Base-by-base conservation (phyloP, 2,329 filamentous ascomycete species). In the Fusarium ramigenum region DNA sequence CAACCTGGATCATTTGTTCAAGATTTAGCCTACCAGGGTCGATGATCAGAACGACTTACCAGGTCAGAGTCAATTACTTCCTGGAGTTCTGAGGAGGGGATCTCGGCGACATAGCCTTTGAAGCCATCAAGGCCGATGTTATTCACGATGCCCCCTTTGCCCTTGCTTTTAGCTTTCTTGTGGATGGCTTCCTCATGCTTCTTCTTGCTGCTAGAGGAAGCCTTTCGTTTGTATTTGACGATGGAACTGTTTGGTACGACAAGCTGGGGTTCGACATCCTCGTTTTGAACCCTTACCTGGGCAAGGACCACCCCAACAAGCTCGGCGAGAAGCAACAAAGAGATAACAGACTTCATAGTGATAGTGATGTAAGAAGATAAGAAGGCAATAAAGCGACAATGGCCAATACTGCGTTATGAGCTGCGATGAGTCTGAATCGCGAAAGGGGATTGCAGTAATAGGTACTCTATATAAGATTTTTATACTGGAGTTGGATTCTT, bases 191-290 rank as follows among this genome's bases (percentile, higher is more conserved):
- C 50, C 7, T 69, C 44, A 11, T 73, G 67, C 18, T 69, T 65
- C 39, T 66, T 66, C 23, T 47, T 64, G 4, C 21, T 40, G 3
- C 21, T 16, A 2, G 50, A 23, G 3, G n/a, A 34, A 4, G 21
- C 34, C 6, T 37, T 56, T 2, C 43, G 0, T 40, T 67, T 75
- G 36, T 71, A 71, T 7, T 37, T 72, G 19, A 75, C 34, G 23
- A 73, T 72, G 19, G 72, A 75, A 18, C 44, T 73, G 23, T 69
- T 50, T 5, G 64, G 70, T 19, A 73, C 44, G 21, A 65, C 50
- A 56, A 21, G 18, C 10, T 25, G 4, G 4, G 52, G 21, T 28
- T 56, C 36, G 4, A 56, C 3, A n/a, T 30, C 5, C 2, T 11
- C 15, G 15, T 42, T 56, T 5, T 56, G 25, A 9, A 56, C 28